Percentiles rank a stretch among this genome's conserved stretches.
Conservation (phyloP, 2,329 filamentous ascomycete species). For the Orbilia oligospora region DNA sequence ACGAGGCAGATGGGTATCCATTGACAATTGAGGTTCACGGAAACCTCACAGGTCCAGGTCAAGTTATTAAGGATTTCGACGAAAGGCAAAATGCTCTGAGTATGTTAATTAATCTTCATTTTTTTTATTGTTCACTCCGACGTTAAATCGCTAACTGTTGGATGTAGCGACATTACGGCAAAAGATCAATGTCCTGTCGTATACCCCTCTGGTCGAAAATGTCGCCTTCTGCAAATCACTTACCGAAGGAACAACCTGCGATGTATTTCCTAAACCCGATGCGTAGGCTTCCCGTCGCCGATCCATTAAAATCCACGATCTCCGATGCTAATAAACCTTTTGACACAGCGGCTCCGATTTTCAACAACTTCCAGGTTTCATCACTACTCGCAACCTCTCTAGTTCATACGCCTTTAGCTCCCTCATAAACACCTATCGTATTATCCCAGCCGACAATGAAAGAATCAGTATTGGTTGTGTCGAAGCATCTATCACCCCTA, state of each 20-base stretch:
- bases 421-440: conserved; percentile 79
- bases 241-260: conserved; percentile 30
- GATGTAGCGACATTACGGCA: conserved; percentile 52
- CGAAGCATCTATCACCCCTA: conserved; percentile 85
- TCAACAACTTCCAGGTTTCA: conserved; percentile 78
- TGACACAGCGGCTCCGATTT: conserved; percentile 34
- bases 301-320: background rate
- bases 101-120: conserved; percentile 9
- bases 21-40: conserved; percentile 47
- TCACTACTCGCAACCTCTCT: conserved; percentile 79
- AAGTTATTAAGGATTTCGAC: conserved; percentile 40
- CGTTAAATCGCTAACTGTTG: conserved; percentile 10
- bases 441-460: conserved; percentile 80
- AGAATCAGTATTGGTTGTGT: conserved; percentile 81
- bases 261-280: conserved; percentile 37
- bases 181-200: conserved; percentile 57
- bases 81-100: conserved; percentile 35
- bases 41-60: conserved; percentile 42
- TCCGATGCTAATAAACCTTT: conserved; percentile 19
- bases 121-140: background rate
- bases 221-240: conserved; percentile 46
- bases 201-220: conserved; percentile 42
- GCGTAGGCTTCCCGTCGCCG: conserved; percentile 29
- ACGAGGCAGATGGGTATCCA: conserved; percentile 41
- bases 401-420: conserved; percentile 91